A percentile compares a stretch with the other conserved stretches of the same genome.
Conservation (phyloP, 2,329 filamentous ascomycete species). For the Alternaria triticimaculans region DNA sequence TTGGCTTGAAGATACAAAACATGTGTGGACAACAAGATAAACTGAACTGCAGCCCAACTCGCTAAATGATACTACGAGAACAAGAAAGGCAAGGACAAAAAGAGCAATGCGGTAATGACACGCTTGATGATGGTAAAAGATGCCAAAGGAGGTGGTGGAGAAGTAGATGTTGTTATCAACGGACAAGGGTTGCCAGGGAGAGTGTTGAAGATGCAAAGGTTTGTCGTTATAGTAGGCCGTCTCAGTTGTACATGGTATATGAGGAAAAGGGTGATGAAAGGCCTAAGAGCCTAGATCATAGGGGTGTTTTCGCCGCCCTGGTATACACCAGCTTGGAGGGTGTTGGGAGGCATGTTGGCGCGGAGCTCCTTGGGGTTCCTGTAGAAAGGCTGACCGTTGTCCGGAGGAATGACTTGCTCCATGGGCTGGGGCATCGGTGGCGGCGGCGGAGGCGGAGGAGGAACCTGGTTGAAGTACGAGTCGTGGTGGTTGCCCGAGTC, state of each 20-base stretch:
- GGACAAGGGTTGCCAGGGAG: slow-evolving; percentile 21
- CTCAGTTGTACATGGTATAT: slow-evolving; percentile 21
- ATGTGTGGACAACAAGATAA: background rate
- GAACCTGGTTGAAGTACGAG: slow-evolving; percentile 38
- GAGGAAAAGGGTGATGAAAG: background rate
- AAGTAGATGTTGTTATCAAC: slow-evolving; percentile 1
- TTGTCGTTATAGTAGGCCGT: slow-evolving; percentile 39
- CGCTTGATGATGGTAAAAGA: slow-evolving; percentile 25
- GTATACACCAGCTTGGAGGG: slow-evolving; percentile 53
- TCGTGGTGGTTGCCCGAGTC: slow-evolving; percentile 33
- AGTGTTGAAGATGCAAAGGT: slow-evolving; percentile 28
- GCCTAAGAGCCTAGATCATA: slow-evolving; percentile 39
- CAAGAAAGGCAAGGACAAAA: slow-evolving; percentile 18
- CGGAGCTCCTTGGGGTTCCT: slow-evolving; percentile 55
- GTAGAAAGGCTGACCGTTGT: slow-evolving; percentile 37
- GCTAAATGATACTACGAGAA: slow-evolving; percentile 34
- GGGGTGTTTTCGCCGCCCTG: slow-evolving; percentile 37
- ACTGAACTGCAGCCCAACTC: background rate
- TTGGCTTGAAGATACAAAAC: slow-evolving; percentile 3
- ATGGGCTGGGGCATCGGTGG: slow-evolving; percentile 43
- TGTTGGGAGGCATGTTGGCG: slow-evolving; percentile 58
- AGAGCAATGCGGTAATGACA: slow-evolving; percentile 24
- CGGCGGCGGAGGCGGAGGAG: slow-evolving; percentile 48
- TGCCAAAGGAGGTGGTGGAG: slow-evolving; percentile 13
- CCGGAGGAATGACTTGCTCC: slow-evolving; percentile 52